Base-by-base conservation (phyloP, 257 asterid species). In the Anisodus tanguticus region DNA sequence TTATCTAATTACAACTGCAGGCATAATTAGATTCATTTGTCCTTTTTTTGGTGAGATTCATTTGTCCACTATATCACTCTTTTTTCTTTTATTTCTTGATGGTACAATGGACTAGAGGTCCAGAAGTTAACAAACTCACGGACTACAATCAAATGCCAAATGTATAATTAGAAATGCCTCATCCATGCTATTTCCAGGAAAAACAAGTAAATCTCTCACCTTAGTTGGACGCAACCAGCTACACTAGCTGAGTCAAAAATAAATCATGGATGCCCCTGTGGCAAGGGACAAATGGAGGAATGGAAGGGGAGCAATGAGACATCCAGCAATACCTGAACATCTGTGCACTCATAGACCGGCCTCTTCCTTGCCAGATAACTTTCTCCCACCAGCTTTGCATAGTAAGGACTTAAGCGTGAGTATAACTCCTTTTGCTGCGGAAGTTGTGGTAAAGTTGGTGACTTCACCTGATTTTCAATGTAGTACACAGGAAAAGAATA, bases 361-460 rank as follows among this genome's bases (percentile, higher is more conserved):
- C 99, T 89, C 87, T 90, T 97, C 90, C 90, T 94, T 81, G 96
- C 99, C 91, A 95, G 87, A 81, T 86, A 97, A 90, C 98, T 95
- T 86, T 97, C 99, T 87, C 97, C 99, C 58, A 97, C 99, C 86
- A 97, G 90, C 87, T 93, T 94, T 63, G 91, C 96, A 85, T 97
- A 97, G 90, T 88, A 91, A 70, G 97, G 95, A 87, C 93, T 94
- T 64, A 97, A 90, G 76, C 86, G 53, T 13, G 97, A 88, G 87
- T 89, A 93, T 37, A 97, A 89, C 70, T 97, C 98, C 88, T 86
- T 91, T 43, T 97, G 93, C 54, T 90, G 92, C 80, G 99, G 99
- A 83, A 97, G 90, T 82, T 89, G 92, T 49, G 99, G 98, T 90
- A 97, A 69, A 47, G 97, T 82, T 54, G 94, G 93, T 72, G 98